These are phyloP conservation scores for Plicaturopsis crispa DNA, from an alignment of 768 basidiomycete genomes.

Conservation along the genomic window DNA sequence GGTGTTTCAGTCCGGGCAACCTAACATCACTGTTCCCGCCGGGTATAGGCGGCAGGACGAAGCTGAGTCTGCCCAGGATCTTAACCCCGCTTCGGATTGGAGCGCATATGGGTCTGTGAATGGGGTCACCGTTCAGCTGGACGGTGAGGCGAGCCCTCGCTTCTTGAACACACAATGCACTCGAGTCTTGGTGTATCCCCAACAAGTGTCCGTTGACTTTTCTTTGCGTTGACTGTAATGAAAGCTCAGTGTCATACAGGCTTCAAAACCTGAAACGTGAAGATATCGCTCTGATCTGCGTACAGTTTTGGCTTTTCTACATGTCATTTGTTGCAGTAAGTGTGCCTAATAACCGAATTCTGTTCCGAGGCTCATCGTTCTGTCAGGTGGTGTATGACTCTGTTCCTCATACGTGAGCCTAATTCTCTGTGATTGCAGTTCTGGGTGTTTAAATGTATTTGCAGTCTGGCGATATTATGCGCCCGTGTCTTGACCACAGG, in stretches of 20 bases:
- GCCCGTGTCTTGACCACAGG: background rate
- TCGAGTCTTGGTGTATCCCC: conserved; percentile 18
- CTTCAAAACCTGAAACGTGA: conserved; percentile 19
- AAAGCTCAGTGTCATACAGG: conserved; percentile 2
- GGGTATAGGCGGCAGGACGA: conserved; percentile 6
- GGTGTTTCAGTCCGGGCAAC: conserved; percentile 6
- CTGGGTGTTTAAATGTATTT: background rate
- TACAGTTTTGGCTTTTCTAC: conserved; percentile 24
- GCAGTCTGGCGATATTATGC: background rate
- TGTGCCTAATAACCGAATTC: background rate
- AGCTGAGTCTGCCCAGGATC: conserved; percentile 1
- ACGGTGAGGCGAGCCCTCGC: conserved; percentile 6
- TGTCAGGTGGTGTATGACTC: conserved; percentile 24
- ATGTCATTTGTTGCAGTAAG: conserved; percentile 18
- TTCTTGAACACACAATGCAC: conserved; percentile 17
- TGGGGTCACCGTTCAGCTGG: conserved; percentile 10
- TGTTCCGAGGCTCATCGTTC: conserved; percentile 1
- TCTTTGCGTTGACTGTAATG: background rate
- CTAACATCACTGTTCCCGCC: conserved; percentile 1
- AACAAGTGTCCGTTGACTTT: conserved; percentile 15
- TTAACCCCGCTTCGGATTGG: too few relatives aligned
- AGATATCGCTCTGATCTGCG: conserved; percentile 19
- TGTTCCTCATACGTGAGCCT: conserved; percentile 27
- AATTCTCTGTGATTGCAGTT: background rate
- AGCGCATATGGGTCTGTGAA: too few relatives aligned